phyloP scores from a whole-genome alignment of 2,329 filamentous ascomycete species.

The Albifimbria verrucaria region DNA sequence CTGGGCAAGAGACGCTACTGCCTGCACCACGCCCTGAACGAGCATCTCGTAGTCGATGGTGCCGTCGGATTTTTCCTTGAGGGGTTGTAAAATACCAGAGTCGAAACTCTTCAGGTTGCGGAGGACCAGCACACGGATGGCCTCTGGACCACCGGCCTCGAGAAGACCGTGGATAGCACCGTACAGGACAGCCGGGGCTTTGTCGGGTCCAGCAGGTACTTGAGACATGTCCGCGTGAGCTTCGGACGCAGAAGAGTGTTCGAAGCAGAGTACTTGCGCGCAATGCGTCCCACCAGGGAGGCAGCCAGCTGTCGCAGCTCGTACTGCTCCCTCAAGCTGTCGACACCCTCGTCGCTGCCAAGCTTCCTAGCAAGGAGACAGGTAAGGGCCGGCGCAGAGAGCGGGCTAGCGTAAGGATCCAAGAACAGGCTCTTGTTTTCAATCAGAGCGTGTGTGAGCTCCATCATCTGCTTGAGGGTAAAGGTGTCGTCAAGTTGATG shows the following conservation, averaged over 20 bases:
- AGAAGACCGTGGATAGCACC: constrained; percentile 80
- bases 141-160: constrained; percentile 67
- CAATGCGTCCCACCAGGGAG: constrained; percentile 74
- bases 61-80: constrained; percentile 48
- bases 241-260: constrained; percentile 83
- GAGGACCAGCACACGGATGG: constrained; percentile 53
- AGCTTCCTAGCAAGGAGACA: constrained; percentile 80
- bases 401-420: constrained; percentile 57
- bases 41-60: constrained; percentile 54
- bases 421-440: constrained; percentile 77
- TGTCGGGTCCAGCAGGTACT: constrained; percentile 83
- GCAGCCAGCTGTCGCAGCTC: constrained; percentile 81
- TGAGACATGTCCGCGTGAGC: constrained; percentile 88
- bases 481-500: constrained; percentile 90
- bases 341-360: constrained; percentile 53
- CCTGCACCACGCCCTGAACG: constrained; percentile 53
- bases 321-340: constrained; percentile 63
- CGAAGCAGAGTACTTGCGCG: constrained; percentile 74
- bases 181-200: constrained; percentile 84
- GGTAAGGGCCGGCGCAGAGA: constrained; percentile 86
- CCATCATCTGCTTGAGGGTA: constrained; percentile 87
- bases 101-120: constrained; percentile 55
- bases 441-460: constrained; percentile 79
- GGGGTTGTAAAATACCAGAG: constrained; percentile 47
- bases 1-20: constrained; percentile 42